Base-by-base conservation (phyloP, 441 rosid species). In the Brassica balearica region DNA sequence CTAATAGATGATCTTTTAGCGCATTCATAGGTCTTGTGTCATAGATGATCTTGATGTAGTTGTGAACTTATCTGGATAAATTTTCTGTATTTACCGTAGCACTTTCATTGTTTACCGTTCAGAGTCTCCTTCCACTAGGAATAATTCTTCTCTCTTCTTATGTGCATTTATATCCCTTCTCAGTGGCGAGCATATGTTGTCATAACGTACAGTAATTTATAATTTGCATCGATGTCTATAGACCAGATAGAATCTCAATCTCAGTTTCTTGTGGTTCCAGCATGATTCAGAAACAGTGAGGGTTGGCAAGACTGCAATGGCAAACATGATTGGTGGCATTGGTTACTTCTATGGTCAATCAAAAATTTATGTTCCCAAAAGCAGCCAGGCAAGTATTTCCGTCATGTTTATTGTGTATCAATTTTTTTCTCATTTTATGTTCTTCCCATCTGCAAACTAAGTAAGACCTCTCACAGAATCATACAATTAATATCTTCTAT, bases 331-430 rank as follows among this genome's bases (percentile, higher is more conserved):
- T 27, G 66, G 66, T 25, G 66, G 66, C 66, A 62, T 62, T 27
- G 66, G 66, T 62, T 62, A 62, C 17, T 62, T 62, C 41, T n/a
- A 62, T 62, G 66, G 66, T 62, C 66, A 62, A 25, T 62, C 66
- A 73, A 92, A 86, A 85, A 88, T 96, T 62, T 79, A 93, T 36
- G 70, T 79, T 77, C 91, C 95, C 17, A 84, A 67, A 84, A 84
- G 77, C 73, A 71, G 91, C 69, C 77, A 84, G 77, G 99, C 91
- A 74, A 89, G 98, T 92, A 74, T 53, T 75, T 60, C 36, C 69
- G 12, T 67, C 80, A 48, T 66, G 20, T 29, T 67, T 71, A 11
- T 61, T 3, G 53, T 72, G 25, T 25, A 51, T 55, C 48, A 62
- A 4, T 20, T 48, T 22, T 68, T 58, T 38, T 34, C 43, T 8